Evolutionary conservation across 2,329 filamentous ascomycete species (phyloP).

Genomic region (Colletotrichum australisinense): DNA sequence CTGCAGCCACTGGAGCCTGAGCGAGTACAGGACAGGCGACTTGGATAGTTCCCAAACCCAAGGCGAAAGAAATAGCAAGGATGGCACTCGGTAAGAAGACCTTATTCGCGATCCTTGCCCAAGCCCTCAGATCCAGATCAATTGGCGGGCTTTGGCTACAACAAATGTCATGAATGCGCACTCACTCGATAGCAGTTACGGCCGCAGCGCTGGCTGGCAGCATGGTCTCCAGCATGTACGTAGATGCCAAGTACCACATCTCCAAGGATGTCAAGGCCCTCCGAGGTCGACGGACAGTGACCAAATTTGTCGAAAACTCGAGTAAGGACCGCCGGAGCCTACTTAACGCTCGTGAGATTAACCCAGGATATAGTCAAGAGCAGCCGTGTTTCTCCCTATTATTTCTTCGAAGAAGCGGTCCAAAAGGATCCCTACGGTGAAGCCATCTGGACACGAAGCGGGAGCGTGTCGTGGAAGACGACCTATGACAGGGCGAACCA

Average conservation of each 20-base stretch:
- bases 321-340: not conserved
- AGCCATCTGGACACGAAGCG: constrained; percentile 75
- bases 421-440: constrained; percentile 62
- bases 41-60: not conserved
- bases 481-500: constrained; percentile 66
- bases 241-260: constrained; percentile 78
- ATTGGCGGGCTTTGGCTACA: not conserved
- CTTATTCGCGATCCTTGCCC: too few species aligned
- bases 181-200: constrained; percentile 42
- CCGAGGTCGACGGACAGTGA: constrained; percentile 44
- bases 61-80: not conserved
- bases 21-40: not conserved
- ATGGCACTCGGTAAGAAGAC: constrained; percentile 20
- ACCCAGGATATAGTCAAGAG: constrained; percentile 51
- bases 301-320: constrained; percentile 51
- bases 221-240: constrained; percentile 52
- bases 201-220: constrained; percentile 51
- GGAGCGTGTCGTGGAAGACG: constrained; percentile 69
- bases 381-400: constrained; percentile 71
- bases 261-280: constrained; percentile 68
- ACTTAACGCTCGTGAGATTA: constrained; percentile 44
- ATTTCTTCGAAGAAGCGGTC: constrained; percentile 70
- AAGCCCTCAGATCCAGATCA: not conserved
- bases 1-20: not conserved
- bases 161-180: too few species aligned